Percentiles rank a stretch among this genome's conserved stretches.
phyloP scores from a whole-genome alignment of 1,284 basidiomycete species.

The Leccinum subrobustum region DNA sequence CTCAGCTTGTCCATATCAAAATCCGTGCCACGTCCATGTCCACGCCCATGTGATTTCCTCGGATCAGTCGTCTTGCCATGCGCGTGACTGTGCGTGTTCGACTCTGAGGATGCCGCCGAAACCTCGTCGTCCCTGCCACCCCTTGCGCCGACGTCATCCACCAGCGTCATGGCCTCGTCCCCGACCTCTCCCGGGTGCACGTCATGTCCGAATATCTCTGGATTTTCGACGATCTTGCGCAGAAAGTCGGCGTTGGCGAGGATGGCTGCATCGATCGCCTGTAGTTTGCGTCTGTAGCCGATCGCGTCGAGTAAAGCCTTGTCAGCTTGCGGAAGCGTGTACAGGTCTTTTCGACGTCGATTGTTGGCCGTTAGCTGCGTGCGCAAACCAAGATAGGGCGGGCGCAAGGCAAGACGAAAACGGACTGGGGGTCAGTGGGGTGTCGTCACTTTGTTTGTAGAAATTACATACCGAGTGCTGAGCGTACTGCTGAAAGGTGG shows the following conservation, averaged over 20 bases:
- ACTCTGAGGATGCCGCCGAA: slow-evolving; percentile 7
- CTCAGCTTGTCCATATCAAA: slow-evolving; percentile 85
- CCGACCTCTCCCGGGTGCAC: slow-evolving; percentile 27
- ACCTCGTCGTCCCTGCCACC: background rate
- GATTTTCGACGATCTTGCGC: slow-evolving; percentile 57
- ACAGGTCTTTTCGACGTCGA: slow-evolving; percentile 70
- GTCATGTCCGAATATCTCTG: slow-evolving; percentile 70
- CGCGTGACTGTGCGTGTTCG: slow-evolving; percentile 24
- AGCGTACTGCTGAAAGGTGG: slow-evolving; percentile 65
- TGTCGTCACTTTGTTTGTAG: background rate
- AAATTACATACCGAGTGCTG: slow-evolving; percentile 51
- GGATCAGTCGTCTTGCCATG: slow-evolving; percentile 28
- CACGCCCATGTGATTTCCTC: slow-evolving; percentile 12
- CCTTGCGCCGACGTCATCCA: background rate
- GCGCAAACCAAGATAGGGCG: background rate
- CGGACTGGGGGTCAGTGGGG: background rate
- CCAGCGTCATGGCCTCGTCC: slow-evolving; percentile 2
- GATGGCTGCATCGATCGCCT: slow-evolving; percentile 68
- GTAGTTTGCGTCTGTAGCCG: slow-evolving; percentile 68
- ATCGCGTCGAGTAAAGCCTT: slow-evolving; percentile 56
- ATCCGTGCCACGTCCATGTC: slow-evolving; percentile 40
- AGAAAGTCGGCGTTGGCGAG: slow-evolving; percentile 69
- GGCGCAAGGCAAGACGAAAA: background rate
- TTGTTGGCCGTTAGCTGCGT: slow-evolving; percentile 69
- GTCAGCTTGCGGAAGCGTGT: slow-evolving; percentile 58